These are phyloP conservation scores for Boeremia exigua DNA, from an alignment of 2,329 filamentous ascomycete species.

Conservation along the genomic window DNA sequence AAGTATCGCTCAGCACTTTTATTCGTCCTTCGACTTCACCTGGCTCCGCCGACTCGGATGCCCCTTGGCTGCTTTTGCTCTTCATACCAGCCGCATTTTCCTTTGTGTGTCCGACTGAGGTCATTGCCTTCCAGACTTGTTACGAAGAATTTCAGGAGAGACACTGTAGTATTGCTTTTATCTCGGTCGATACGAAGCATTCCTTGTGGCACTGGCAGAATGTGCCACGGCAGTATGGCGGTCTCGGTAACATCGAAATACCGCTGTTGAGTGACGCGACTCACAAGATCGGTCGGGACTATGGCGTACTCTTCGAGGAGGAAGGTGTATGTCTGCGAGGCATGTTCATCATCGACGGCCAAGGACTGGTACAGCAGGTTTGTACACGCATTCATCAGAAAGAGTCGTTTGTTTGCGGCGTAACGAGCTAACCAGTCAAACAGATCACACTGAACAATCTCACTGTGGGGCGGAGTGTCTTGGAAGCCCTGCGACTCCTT, in stretches of 20 bases:
- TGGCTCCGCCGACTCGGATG: slow-evolving; percentile 8
- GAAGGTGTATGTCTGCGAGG: slow-evolving; percentile 37
- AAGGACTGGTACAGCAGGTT: slow-evolving; percentile 39
- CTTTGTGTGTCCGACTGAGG: slow-evolving; percentile 42
- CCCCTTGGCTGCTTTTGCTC: slow-evolving; percentile 38
- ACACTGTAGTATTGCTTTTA: slow-evolving; percentile 34
- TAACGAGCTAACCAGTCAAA: not conserved
- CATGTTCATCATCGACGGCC: slow-evolving; percentile 39
- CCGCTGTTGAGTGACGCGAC: slow-evolving; percentile 37
- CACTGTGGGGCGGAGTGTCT: slow-evolving; percentile 38
- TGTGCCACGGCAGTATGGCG: slow-evolving; percentile 37
- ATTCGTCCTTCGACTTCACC: slow-evolving; percentile 21
- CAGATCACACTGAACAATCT: slow-evolving; percentile 39
- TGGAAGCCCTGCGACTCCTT: slow-evolving; percentile 39
- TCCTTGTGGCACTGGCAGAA: slow-evolving; percentile 41
- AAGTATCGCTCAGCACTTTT: slow-evolving; percentile 32
- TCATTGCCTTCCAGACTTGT: slow-evolving; percentile 40
- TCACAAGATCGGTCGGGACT: slow-evolving; percentile 37
- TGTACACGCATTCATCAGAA: not conserved
- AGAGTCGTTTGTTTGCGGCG: not conserved
- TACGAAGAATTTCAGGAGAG: slow-evolving; percentile 37
- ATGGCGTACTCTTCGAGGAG: slow-evolving; percentile 39
- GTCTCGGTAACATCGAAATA: slow-evolving; percentile 36
- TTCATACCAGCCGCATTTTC: slow-evolving; percentile 43
- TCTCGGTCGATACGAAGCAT: slow-evolving; percentile 42